Conservation (phyloP, 2,329 filamentous ascomycete species). For the Aspergillus vadensis region DNA sequence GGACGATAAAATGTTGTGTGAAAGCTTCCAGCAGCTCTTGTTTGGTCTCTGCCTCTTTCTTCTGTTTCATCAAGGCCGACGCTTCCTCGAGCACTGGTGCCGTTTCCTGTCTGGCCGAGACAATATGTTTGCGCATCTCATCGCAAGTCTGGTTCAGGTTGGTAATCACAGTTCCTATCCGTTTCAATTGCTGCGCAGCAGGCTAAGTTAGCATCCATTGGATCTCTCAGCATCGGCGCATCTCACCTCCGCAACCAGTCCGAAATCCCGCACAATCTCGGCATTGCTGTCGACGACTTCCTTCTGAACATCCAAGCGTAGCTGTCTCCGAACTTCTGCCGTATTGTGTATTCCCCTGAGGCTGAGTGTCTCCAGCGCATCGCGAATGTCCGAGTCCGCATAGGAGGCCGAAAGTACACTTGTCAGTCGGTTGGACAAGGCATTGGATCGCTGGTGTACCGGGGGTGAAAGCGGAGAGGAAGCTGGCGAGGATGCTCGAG, state of each 20-base stretch:
- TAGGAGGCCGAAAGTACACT: conserved; percentile 88
- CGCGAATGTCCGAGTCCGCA: conserved; percentile 86
- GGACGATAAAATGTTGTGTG: conserved; percentile 78
- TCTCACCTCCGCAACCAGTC: conserved; percentile 79
- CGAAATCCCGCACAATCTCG: conserved; percentile 83
- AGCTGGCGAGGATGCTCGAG: conserved; percentile 26
- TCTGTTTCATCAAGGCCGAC: conserved; percentile 70
- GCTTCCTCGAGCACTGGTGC: conserved; percentile 76
- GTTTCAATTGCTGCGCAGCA: conserved; percentile 71
- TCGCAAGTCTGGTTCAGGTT: conserved; percentile 78
- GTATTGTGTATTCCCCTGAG: conserved; percentile 70
- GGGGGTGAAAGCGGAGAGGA: conserved; percentile 36
- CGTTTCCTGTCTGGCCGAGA: conserved; percentile 73
- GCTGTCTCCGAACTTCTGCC: conserved; percentile 72
- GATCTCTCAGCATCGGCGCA: conserved; percentile 7
- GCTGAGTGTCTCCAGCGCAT: conserved; percentile 79
- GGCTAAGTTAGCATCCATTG: conserved; percentile 19
- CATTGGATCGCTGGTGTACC: conserved; percentile 52
- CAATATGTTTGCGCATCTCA: conserved; percentile 77
- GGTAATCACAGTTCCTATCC: conserved; percentile 76
- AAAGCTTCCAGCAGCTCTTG: conserved; percentile 77
- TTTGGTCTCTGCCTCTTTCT: conserved; percentile 73
- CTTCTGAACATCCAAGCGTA: conserved; percentile 82
- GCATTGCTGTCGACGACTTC: conserved; percentile 94
- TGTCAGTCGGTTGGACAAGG: conserved; percentile 78